Evolutionary conservation across 345 rosid species (phyloP).

Genomic region (Psidium friedrichsthalianum): DNA sequence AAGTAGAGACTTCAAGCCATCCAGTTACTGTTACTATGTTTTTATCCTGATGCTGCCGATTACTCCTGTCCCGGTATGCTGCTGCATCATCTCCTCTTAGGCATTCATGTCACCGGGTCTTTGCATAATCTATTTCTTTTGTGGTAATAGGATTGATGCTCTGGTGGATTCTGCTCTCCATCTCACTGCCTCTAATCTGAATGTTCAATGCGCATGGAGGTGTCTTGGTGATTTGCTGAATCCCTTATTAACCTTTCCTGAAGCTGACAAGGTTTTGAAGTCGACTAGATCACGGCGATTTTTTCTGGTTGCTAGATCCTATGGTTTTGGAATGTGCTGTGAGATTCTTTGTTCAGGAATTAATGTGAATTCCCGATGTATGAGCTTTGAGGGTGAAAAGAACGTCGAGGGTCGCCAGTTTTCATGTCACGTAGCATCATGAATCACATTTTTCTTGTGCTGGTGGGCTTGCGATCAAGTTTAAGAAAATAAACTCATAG

Average conservation of each 20-base stretch:
- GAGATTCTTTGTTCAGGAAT: background rate
- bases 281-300: background rate
- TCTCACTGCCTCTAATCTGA: background rate
- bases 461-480: background rate
- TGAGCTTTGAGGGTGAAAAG: background rate
- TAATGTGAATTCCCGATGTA: background rate
- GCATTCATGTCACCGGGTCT: fast-evolving
- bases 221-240: background rate
- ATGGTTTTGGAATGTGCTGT: background rate
- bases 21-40: background rate
- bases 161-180: background rate
- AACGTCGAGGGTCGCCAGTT: background rate
- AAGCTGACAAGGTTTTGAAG: background rate
- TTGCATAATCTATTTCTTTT: background rate
- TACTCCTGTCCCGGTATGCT: background rate
- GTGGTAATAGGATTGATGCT: background rate
- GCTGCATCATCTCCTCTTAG: background rate
- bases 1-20: background rate
- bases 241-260: background rate
- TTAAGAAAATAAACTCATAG: background rate
- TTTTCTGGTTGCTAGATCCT: background rate
- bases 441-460: background rate
- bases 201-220: background rate
- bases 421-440: background rate
- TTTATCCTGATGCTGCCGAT: background rate